These are phyloP conservation scores for Rhizopogon vesiculosus DNA, from an alignment of 768 basidiomycete genomes.

Conservation along the genomic window DNA sequence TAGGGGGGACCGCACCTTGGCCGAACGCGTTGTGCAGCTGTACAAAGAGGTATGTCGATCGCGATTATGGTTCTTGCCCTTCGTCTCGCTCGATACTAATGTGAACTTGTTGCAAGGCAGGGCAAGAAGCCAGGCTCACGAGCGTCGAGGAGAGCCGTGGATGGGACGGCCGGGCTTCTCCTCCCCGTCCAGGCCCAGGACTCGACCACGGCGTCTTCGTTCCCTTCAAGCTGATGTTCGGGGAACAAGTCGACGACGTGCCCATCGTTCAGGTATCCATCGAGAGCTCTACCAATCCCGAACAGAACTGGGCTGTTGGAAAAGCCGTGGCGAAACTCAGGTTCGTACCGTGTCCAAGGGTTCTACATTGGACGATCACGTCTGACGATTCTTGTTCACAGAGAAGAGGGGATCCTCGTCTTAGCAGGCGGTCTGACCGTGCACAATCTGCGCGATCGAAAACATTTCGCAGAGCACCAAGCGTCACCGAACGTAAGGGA, in stretches of 20 bases:
- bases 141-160: conserved; percentile 52
- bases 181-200: conserved; percentile 42
- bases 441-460: conserved; percentile 59
- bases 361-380: background rate
- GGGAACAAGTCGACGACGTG: conserved; percentile 51
- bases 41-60: conserved; percentile 42
- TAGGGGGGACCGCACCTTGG: conserved; percentile 51
- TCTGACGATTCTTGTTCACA: conserved; percentile 16
- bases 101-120: conserved; percentile 34
- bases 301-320: conserved; percentile 62
- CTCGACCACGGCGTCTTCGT: conserved; percentile 80
- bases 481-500: conserved; percentile 45
- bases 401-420: conserved; percentile 62
- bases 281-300: conserved; percentile 53
- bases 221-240: conserved; percentile 78
- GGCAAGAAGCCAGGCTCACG: conserved; percentile 46
- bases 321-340: conserved; percentile 55
- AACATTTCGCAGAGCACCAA: conserved; percentile 44
- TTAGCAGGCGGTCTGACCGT: conserved; percentile 67
- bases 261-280: conserved; percentile 73
- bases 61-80: background rate
- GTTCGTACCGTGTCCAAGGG: conserved; percentile 24
- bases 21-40: conserved; percentile 55
- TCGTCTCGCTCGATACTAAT: background rate
- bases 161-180: conserved; percentile 58